Percentiles rank a stretch among this genome's conserved stretches.
phyloP scores from a whole-genome alignment of 176 grass and related monocot genomes.

The Ensete ventricosum region DNA sequence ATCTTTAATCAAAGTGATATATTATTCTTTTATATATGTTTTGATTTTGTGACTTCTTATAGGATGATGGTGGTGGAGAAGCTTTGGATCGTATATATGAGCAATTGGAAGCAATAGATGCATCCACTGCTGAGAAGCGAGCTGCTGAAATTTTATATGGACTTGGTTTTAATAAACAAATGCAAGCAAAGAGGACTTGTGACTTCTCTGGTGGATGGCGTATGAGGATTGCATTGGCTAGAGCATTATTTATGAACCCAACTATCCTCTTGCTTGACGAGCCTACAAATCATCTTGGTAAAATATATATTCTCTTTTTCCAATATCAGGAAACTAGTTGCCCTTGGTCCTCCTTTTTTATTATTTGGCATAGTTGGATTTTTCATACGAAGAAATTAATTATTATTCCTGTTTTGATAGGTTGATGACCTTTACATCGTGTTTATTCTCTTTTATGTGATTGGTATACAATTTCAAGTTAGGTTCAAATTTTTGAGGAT shows the following conservation, averaged over 20 bases:
- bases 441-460: background rate
- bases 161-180: slow-evolving; percentile 82
- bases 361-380: background rate
- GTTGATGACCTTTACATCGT: background rate
- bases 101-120: slow-evolving; percentile 75
- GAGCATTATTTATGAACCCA: slow-evolving; percentile 92
- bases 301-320: background rate
- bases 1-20: background rate
- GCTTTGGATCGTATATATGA: slow-evolving; percentile 78
- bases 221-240: slow-evolving; percentile 91
- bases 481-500: no score
- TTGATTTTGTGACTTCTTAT: slow-evolving; percentile 1
- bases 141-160: slow-evolving; percentile 92
- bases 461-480: background rate
- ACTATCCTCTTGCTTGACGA: slow-evolving; percentile 91
- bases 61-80: slow-evolving; percentile 85
- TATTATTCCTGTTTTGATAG: background rate
- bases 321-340: background rate
- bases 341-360: slow-evolving; percentile 10
- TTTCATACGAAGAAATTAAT: background rate
- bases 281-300: slow-evolving; percentile 94
- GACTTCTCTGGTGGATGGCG: slow-evolving; percentile 96
- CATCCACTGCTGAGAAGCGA: slow-evolving; percentile 84
- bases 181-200: slow-evolving; percentile 90
- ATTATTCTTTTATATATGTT: background rate